Percentiles rank a stretch among this genome's conserved stretches.
These are phyloP conservation scores for Phytophthora cryptogea DNA, from an alignment of 352 stramenopile species.

Conservation along the genomic window DNA sequence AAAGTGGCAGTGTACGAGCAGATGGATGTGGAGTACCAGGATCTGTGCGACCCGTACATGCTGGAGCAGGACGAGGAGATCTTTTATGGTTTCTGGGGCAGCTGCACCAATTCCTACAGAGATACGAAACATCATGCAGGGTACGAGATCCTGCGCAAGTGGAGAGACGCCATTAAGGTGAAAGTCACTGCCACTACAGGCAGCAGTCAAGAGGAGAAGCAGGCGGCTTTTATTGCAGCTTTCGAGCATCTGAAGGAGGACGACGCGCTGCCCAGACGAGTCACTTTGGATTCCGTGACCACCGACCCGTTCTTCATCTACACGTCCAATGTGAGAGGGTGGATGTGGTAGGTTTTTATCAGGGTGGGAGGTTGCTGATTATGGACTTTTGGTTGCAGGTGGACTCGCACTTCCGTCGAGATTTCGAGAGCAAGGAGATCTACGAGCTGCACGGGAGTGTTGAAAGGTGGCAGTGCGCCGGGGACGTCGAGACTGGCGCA, in stretches of 20 bases:
- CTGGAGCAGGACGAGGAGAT: slow-evolving; percentile 74
- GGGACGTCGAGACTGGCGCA: slow-evolving; percentile 41
- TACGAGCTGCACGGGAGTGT: slow-evolving; percentile 91
- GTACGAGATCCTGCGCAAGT: slow-evolving; percentile 69
- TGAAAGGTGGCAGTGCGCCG: slow-evolving; percentile 78
- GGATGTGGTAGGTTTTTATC: neutral
- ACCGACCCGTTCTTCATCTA: slow-evolving; percentile 90
- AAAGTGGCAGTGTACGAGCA: slow-evolving; percentile 79
- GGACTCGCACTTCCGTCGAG: slow-evolving; percentile 85
- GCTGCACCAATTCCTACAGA: slow-evolving; percentile 88
- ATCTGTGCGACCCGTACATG: slow-evolving; percentile 89
- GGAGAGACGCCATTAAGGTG: slow-evolving; percentile 38
- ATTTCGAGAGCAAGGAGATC: slow-evolving; percentile 76
- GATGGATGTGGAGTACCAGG: slow-evolving; percentile 86
- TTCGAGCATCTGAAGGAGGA: slow-evolving; percentile 45
- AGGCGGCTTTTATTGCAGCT: slow-evolving; percentile 35
- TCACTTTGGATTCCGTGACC: slow-evolving; percentile 38
- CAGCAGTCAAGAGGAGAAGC: slow-evolving; percentile 18
- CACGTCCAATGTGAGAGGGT: slow-evolving; percentile 84
- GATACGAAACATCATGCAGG: slow-evolving; percentile 78
- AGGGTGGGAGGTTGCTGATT: neutral
- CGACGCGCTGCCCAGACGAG: slow-evolving; percentile 34
- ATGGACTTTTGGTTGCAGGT: slow-evolving; percentile 44
- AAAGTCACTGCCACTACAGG: slow-evolving; percentile 26
- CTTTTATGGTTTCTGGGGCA: slow-evolving; percentile 94